Base-by-base conservation (phyloP, 2,329 filamentous ascomycete species). In the Diaporthe amygdali region DNA sequence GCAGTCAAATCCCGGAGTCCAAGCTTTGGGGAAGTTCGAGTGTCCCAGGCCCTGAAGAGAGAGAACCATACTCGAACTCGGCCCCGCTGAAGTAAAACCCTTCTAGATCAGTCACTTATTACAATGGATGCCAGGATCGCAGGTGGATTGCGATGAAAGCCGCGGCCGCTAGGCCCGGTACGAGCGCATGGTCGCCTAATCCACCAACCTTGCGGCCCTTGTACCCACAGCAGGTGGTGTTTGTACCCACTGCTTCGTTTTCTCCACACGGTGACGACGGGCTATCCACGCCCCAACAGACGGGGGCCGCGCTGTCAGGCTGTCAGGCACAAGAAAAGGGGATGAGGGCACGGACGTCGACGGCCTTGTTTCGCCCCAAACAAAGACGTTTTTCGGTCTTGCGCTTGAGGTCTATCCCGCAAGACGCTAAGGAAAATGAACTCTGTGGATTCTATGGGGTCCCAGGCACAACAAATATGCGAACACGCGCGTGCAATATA, bases 91-190 rank as follows among this genome's bases (percentile, higher is more conserved):
- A 14, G 59, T 47, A 41, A 47, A 25, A 47, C 59, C 25, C 41
- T 63, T 47, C 41, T n/a, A 68, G 66, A 59, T 59, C 52, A 59
- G 66, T 68, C 52, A 68, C 8, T 47, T 68, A 49, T 49, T 49
- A 68, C 66, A 41, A n/a, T 22, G 5, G 34, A n/a, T 14, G 39
- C 51, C 30, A 41, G 52, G 66, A 56, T 59, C 27, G n/a, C 52
- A 39, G 46, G 41, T 59, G n/a, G 30, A 68, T 27, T 46, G 66
- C 51, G 17, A 69, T 32, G 41, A 61, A 59, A 49, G 59, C 47
- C 56, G 66, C 56, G 66, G 54, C 55, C 47, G 54, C 54, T 52
- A 71, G 51, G 30, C 52, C 59, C 66, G 66, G 55, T 68, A 71
- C 56, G 47, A 55, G 47, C 30, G 64, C 49, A 55, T 46, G 54